Evolutionary conservation across 176 grass and related monocot species (phyloP).

Genomic region (Chrysopogon serrulatus): DNA sequence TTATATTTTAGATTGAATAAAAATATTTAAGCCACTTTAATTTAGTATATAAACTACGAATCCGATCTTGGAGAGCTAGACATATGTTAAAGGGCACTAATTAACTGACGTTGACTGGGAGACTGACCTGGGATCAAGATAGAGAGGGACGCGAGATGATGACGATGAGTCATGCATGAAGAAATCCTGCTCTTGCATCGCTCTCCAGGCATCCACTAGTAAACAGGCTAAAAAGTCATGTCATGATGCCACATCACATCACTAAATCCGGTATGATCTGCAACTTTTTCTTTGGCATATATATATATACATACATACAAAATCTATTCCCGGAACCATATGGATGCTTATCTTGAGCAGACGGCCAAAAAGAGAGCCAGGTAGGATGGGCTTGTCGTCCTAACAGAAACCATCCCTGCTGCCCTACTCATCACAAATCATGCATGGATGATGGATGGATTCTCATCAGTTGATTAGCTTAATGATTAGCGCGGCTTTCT

Average conservation of each 20-base stretch:
- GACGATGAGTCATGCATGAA: neutral
- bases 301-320: neutral
- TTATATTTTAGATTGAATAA: too few relatives aligned
- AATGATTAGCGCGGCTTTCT: neutral
- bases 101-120: too few relatives aligned
- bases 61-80: too few relatives aligned
- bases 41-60: too few relatives aligned
- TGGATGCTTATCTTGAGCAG: conserved; percentile 21
- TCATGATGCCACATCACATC: conserved; percentile 19
- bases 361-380: neutral
- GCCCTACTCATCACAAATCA: conserved; percentile 17
- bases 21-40: too few relatives aligned
- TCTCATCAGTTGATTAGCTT: neutral
- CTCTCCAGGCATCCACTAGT: conserved; percentile 7
- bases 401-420: conserved; percentile 26
- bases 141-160: neutral
- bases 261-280: neutral
- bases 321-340: neutral
- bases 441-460: neutral
- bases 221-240: neutral
- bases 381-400: conserved; percentile 21
- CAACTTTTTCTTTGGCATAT: neutral
- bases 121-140: too few relatives aligned
- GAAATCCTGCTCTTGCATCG: neutral
- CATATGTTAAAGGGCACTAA: too few relatives aligned